These are phyloP conservation scores for Fusarium tupiense DNA, from an alignment of 2,329 filamentous ascomycete species.

Conservation along the genomic window DNA sequence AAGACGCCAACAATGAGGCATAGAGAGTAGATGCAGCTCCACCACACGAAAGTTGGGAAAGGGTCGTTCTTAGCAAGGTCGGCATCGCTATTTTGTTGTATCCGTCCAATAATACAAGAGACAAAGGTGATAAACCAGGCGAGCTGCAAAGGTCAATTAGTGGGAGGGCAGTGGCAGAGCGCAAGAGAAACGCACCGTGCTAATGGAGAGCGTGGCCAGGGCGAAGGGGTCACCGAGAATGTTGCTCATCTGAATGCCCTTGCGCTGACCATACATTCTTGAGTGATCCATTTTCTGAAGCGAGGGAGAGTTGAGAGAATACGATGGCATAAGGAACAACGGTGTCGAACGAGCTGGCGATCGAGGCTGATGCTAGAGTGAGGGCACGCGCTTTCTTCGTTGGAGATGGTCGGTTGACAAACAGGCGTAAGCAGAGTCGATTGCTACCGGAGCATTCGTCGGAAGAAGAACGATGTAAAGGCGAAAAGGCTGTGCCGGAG, in stretches of 20 bases:
- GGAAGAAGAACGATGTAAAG: constrained; percentile 13
- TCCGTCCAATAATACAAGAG: constrained; percentile 78
- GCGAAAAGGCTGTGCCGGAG: constrained; percentile 28
- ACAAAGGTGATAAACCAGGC: constrained; percentile 96
- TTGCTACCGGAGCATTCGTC: constrained; percentile 46
- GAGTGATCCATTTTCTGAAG: constrained; percentile 83
- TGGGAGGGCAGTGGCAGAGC: not conserved
- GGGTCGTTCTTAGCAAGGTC: constrained; percentile 28
- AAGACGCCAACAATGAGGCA: constrained; percentile 83
- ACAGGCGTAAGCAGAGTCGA: constrained; percentile 28
- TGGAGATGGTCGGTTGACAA: constrained; percentile 11
- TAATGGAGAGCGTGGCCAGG: constrained; percentile 91
- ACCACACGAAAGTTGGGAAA: constrained; percentile 93
- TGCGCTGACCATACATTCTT: constrained; percentile 65
- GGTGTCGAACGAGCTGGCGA: constrained; percentile 15
- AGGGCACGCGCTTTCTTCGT: constrained; percentile 23
- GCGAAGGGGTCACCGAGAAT: constrained; percentile 97
- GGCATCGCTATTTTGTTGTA: constrained; percentile 54
- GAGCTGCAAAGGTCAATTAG: constrained; percentile 65
- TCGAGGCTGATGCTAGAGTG: constrained; percentile 9
- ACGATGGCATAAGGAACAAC: constrained; percentile 73
- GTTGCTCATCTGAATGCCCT: constrained; percentile 81
- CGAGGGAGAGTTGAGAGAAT: constrained; percentile 78
- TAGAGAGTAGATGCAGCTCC: constrained; percentile 86
- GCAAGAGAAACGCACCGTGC: constrained; percentile 71